Evolutionary conservation across 2,329 filamentous ascomycete species (phyloP).

Genomic region (Bretziella fagacearum): DNA sequence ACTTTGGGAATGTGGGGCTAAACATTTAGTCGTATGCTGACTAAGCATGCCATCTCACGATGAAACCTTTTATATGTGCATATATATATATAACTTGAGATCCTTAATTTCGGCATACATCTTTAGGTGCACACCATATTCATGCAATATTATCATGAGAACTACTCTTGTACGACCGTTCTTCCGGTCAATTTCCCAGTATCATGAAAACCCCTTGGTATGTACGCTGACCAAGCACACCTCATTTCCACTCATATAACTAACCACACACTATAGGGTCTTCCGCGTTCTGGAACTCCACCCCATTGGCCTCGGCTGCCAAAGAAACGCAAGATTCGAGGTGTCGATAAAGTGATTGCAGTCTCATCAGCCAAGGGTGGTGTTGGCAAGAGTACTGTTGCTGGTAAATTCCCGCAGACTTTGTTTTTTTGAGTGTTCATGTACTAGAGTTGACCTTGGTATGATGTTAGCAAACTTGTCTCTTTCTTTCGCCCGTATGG

Average conservation of each 20-base stretch:
- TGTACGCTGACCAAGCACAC: slow-evolving; percentile 17
- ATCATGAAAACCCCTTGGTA: slow-evolving; percentile 81
- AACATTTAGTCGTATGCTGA: neutral
- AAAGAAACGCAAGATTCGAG: slow-evolving; percentile 59
- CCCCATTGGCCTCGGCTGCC: slow-evolving; percentile 54
- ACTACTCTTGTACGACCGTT: slow-evolving; percentile 24
- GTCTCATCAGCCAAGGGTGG: slow-evolving; percentile 94
- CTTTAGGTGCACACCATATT: neutral
- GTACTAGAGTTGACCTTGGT: neutral
- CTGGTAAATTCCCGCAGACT: slow-evolving; percentile 40
- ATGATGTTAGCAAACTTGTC: slow-evolving; percentile 54
- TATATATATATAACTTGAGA: no score
- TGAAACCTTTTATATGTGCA: neutral
- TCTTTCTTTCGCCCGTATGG: slow-evolving; percentile 66
- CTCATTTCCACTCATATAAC: neutral
- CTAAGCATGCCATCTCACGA: neutral
- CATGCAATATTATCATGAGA: slow-evolving; percentile 19
- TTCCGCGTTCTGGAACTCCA: slow-evolving; percentile 55
- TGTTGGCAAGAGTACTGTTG: slow-evolving; percentile 92
- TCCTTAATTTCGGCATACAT: no score
- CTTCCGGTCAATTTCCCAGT: slow-evolving; percentile 19
- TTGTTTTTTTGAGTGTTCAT: neutral
- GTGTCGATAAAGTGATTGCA: slow-evolving; percentile 85
- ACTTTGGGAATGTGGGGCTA: neutral
- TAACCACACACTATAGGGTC: slow-evolving; percentile 56